A percentile compares a stretch with the other conserved stretches of the same genome.
phyloP scores from a whole-genome alignment of 306 rosid genomes.

The Cicer cuneatum region DNA sequence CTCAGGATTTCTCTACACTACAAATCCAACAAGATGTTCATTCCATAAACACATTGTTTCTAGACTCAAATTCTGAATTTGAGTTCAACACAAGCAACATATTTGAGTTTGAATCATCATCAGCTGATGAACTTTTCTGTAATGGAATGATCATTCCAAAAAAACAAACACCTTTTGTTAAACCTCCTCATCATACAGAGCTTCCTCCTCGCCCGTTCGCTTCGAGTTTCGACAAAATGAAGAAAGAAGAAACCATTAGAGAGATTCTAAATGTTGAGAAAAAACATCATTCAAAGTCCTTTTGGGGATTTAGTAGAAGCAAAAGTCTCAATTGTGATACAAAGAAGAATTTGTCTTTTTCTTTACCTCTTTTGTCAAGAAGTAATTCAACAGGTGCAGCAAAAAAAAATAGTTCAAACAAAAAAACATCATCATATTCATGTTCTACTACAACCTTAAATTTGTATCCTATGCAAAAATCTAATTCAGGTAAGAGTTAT shows the following conservation, averaged over 20 bases:
- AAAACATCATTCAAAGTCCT: constrained; percentile 66
- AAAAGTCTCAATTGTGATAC: constrained; percentile 73
- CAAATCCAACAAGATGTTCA: constrained; percentile 39
- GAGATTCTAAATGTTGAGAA: constrained; percentile 45
- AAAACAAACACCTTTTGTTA: constrained; percentile 32
- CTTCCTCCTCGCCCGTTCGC: constrained; percentile 63
- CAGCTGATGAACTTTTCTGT: constrained; percentile 91
- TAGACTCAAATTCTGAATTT: constrained; percentile 73
- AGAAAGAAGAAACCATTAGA: constrained; percentile 48
- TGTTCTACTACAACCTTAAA: constrained; percentile 40
- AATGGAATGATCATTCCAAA: constrained; percentile 79
- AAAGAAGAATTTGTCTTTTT: constrained; percentile 54
- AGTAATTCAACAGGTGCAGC: constrained; percentile 85
- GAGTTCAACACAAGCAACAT: constrained; percentile 64
- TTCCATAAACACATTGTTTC: constrained; percentile 53
- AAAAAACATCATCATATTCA: constrained; percentile 50
- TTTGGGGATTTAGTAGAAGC: constrained; percentile 93
- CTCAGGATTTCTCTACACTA: constrained; percentile 53
- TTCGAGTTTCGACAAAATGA: constrained; percentile 44
- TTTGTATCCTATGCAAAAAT: constrained; percentile 56
- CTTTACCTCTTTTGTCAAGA: constrained; percentile 68
- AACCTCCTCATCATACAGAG: constrained; percentile 35
- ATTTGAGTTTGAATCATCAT: constrained; percentile 56
- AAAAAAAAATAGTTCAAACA: constrained; percentile 54
- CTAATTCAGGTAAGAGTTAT: constrained; percentile 61